These are phyloP conservation scores for Myochromella boudieri DNA, from an alignment of 768 basidiomycete species.

Conservation along the genomic window DNA sequence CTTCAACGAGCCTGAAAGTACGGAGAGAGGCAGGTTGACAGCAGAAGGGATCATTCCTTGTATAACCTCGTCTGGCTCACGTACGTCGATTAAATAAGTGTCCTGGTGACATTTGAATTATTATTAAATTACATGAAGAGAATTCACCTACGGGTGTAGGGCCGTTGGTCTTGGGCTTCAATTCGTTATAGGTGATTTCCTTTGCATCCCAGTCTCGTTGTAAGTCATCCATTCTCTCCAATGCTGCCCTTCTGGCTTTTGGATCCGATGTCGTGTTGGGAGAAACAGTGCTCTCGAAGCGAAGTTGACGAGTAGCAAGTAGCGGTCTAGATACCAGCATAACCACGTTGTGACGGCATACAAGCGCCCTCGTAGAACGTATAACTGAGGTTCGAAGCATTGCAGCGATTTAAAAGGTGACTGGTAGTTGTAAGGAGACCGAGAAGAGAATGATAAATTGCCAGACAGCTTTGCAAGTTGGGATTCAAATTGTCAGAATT, in stretches of 20 bases:
- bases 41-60: slow-evolving; percentile 93
- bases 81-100: slow-evolving; percentile 82
- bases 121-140: slow-evolving; percentile 7
- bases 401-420: too few relatives aligned
- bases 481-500: not conserved
- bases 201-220: slow-evolving; percentile 79
- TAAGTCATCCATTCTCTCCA: slow-evolving; percentile 36
- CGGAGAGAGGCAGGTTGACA: slow-evolving; percentile 85
- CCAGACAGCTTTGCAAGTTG: not conserved
- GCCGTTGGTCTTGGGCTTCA: slow-evolving; percentile 76
- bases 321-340: slow-evolving; percentile 10
- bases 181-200: slow-evolving; percentile 72
- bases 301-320: slow-evolving; percentile 10
- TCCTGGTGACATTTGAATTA: slow-evolving; percentile 40
- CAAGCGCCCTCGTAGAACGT: slow-evolving; percentile 21
- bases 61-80: slow-evolving; percentile 88
- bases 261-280: slow-evolving; percentile 26
- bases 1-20: slow-evolving; percentile 67
- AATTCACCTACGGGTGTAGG: slow-evolving; percentile 60
- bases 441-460: not conserved
- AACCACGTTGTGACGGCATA: slow-evolving; percentile 15
- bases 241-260: slow-evolving; percentile 30
- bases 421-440: not conserved
- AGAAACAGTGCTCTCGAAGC: slow-evolving; percentile 18
- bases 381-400: slow-evolving; percentile 30